phyloP scores from a whole-genome alignment of 306 rosid genomes.

The Castanea mollissima region DNA sequence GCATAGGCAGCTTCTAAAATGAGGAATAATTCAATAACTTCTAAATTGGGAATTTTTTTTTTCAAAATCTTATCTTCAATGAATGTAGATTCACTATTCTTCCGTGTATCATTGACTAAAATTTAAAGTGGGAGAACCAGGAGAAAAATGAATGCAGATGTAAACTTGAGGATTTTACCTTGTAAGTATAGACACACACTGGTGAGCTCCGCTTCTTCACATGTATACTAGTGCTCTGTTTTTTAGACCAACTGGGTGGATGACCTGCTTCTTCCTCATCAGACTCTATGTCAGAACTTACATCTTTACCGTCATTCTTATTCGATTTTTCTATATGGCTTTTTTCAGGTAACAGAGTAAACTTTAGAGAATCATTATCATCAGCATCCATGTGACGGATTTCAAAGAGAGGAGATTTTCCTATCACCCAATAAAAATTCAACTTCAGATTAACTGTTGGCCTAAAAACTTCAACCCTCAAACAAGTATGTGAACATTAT shows the following conservation, averaged over 20 bases:
- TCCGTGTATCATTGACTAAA: not conserved
- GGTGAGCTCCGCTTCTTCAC: slow-evolving; percentile 59
- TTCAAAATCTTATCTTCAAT: not conserved
- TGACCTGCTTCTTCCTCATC: slow-evolving; percentile 43
- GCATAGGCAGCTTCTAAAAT: slow-evolving; percentile 12
- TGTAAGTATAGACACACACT: slow-evolving; percentile 70
- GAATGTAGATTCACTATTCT: not conserved
- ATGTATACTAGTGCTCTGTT: slow-evolving; percentile 37
- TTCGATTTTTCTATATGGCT: slow-evolving; percentile 29
- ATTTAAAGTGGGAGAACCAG: not conserved
- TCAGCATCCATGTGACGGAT: slow-evolving; percentile 64
- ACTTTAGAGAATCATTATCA: slow-evolving; percentile 42
- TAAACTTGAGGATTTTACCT: slow-evolving; percentile 47
- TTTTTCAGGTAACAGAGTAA: slow-evolving; percentile 44
- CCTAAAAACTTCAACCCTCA: slow-evolving; percentile 12
- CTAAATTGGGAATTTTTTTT: not conserved
- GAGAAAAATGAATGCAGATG: not conserved
- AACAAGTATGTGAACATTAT: slow-evolving; percentile 2
- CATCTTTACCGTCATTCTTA: slow-evolving; percentile 27
- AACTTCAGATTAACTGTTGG: slow-evolving; percentile 8
- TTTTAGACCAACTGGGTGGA: slow-evolving; percentile 40
- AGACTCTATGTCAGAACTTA: slow-evolving; percentile 42
- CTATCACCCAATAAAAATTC: slow-evolving; percentile 31
- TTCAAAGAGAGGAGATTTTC: slow-evolving; percentile 83
- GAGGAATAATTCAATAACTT: not conserved